Percentiles rank a stretch among this genome's conserved stretches.
phyloP scores from a whole-genome alignment of 2,329 filamentous ascomycete species.

The Aspergillus ochraceoroseus region DNA sequence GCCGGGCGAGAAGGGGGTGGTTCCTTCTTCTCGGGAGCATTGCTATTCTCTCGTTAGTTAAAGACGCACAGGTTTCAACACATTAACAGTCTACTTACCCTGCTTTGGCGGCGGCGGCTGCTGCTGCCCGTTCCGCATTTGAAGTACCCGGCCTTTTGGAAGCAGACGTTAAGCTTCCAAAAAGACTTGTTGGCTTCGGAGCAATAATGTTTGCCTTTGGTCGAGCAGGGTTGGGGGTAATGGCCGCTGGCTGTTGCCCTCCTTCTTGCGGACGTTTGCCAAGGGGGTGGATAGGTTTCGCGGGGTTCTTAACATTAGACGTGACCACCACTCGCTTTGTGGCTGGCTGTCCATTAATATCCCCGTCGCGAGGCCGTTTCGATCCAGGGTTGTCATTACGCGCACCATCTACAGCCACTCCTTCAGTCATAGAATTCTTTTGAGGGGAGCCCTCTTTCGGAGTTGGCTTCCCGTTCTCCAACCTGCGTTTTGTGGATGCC shows the following conservation, averaged over 20 bases:
- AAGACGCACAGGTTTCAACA: no score
- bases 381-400: conserved; percentile 28
- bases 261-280: conserved; percentile 29
- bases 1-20: conserved; percentile 37
- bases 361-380: conserved; percentile 41
- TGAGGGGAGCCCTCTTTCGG: conserved; percentile 35
- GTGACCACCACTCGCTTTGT: conserved; percentile 39
- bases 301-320: conserved; percentile 32
- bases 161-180: conserved; percentile 46
- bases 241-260: conserved; percentile 25
- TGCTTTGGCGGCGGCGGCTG: conserved; percentile 35
- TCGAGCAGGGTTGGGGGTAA: conserved; percentile 25
- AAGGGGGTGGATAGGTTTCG: conserved; percentile 25
- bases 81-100: conserved; percentile 25
- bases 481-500: conserved; percentile 43
- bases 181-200: conserved; percentile 45
- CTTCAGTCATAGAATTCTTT: conserved; percentile 20
- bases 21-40: conserved; percentile 35
- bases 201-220: conserved; percentile 39
- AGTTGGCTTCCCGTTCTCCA: conserved; percentile 35
- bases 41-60: conserved; percentile 26
- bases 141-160: conserved; percentile 50
- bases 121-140: conserved; percentile 44
- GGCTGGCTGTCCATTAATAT: conserved; percentile 33
- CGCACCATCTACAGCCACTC: conserved; percentile 13